Percentiles rank a stretch among this genome's conserved stretches.
Evolutionary conservation across 306 rosid species (phyloP).

Genomic region (Sicyos edulis): DNA sequence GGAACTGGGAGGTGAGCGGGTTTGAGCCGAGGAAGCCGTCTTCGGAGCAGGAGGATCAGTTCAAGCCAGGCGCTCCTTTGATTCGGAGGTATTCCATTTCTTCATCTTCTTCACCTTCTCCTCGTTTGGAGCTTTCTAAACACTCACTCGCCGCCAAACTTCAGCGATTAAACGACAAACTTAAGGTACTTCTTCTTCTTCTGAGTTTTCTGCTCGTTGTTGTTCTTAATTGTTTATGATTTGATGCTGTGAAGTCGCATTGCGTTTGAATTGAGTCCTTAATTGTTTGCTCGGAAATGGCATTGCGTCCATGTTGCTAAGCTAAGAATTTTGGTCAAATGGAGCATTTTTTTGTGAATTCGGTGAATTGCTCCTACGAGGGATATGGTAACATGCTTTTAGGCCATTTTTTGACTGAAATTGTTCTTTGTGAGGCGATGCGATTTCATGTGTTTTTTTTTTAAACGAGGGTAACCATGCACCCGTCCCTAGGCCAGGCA

Average conservation of each 20-base stretch:
- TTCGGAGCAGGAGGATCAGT: constrained; percentile 42
- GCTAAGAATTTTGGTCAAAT: constrained; percentile 12
- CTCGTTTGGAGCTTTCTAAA: constrained; percentile 45
- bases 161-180: constrained; percentile 62
- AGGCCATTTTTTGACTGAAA: background rate
- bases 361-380: background rate
- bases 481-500: too few species aligned
- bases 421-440: background rate
- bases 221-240: background rate
- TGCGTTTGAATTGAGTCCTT: constrained; percentile 5
- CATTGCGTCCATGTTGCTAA: background rate
- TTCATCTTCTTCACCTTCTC: constrained; percentile 54
- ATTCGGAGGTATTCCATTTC: constrained; percentile 74
- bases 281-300: background rate
- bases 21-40: constrained; percentile 75
- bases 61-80: constrained; percentile 46
- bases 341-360: background rate
- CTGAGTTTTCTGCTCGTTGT: constrained; percentile 14
- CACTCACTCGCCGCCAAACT: constrained; percentile 46
- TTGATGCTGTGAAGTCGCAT: constrained; percentile 3
- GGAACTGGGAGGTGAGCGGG: constrained; percentile 98
- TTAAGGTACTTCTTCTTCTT: constrained; percentile 43
- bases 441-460: background rate
- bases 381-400: background rate
- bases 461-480: too few species aligned